These are phyloP conservation scores for Pseudopithomyces chartarum DNA, from an alignment of 2,329 filamentous ascomycete species.

Conservation along the genomic window DNA sequence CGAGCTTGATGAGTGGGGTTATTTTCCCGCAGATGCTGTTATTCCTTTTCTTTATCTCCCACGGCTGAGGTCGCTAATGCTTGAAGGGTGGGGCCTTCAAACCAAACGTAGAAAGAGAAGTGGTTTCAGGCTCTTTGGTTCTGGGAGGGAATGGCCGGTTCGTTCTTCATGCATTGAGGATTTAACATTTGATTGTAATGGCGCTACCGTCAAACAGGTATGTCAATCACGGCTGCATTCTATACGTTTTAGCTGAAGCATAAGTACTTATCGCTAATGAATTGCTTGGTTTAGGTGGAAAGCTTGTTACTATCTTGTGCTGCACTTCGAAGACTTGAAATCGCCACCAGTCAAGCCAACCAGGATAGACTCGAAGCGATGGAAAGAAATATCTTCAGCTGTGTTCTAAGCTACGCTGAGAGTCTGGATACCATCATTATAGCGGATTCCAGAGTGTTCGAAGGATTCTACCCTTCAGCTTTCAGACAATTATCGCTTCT, in stretches of 20 bases:
- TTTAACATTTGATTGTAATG: background rate
- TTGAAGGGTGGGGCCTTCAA: background rate
- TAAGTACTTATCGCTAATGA: background rate
- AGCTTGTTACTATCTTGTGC: no score
- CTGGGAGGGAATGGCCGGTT: background rate
- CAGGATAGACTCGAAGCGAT: no score
- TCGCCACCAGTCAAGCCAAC: no score
- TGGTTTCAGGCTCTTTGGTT: background rate
- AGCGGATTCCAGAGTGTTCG: background rate
- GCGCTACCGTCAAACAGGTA: background rate
- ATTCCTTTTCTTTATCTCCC: background rate
- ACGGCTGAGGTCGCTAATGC: background rate
- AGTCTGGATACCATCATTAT: background rate
- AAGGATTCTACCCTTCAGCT: background rate
- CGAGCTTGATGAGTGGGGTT: background rate
- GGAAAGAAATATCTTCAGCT: no score
- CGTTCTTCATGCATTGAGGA: background rate
- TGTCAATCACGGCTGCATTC: no score
- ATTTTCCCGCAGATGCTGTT: background rate
- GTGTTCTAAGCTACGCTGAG: no score
- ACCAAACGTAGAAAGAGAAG: background rate
- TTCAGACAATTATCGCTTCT: background rate
- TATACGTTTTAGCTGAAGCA: no score
- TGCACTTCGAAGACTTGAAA: no score
- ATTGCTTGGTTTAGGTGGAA: background rate